These are phyloP conservation scores for Mycena alexandri DNA, from an alignment of 768 basidiomycete genomes.

Conservation along the genomic window DNA sequence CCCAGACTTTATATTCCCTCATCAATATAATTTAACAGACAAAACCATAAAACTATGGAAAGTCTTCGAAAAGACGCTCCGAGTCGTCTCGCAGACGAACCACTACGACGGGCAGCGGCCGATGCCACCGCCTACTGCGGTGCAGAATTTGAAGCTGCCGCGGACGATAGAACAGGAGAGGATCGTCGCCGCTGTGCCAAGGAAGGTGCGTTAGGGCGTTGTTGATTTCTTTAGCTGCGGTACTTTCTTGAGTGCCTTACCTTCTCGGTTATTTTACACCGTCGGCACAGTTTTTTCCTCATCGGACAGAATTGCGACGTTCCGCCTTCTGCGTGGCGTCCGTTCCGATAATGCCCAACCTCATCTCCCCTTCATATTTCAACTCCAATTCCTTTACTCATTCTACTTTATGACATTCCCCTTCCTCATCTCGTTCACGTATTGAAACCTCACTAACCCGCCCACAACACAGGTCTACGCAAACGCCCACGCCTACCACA, in stretches of 20 bases:
- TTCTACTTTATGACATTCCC: not conserved
- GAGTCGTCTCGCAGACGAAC: constrained; percentile 97
- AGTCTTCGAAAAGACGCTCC: constrained; percentile 96
- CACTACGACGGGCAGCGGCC: constrained; percentile 84
- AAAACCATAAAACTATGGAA: constrained; percentile 99
- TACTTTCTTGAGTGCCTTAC: no score
- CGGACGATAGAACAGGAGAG: constrained; percentile 94
- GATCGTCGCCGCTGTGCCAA: constrained; percentile 97
- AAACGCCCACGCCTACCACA: constrained; percentile 99
- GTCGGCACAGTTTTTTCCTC: no score
- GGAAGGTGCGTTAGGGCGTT: constrained; percentile 71
- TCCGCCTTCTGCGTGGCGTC: no score
- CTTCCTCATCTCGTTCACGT: not conserved
- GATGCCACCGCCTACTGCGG: constrained; percentile 69
- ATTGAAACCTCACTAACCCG: not conserved
- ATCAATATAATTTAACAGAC: constrained; percentile 68
- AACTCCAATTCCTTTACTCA: not conserved
- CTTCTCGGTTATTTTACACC: no score
- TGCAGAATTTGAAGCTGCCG: constrained; percentile 83
- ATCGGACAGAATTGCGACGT: no score
- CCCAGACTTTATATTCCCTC: not conserved
- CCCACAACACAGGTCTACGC: constrained; percentile 50
- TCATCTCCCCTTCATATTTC: no score
- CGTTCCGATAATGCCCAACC: no score
- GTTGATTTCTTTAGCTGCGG: no score